phyloP scores from a whole-genome alignment of 345 rosid genomes.

The Ricinus communis region DNA sequence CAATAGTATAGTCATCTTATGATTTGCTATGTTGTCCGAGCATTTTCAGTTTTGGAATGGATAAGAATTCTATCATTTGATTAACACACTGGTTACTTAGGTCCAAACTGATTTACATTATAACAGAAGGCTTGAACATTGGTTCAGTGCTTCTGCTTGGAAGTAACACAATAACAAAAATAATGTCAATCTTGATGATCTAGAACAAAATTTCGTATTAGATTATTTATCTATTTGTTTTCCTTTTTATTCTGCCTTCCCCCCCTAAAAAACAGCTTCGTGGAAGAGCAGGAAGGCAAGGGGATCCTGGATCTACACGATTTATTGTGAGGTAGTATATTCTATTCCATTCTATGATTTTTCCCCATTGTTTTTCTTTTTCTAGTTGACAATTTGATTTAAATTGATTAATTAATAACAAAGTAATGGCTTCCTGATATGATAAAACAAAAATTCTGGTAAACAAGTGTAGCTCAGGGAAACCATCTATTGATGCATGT shows the following conservation, averaged over 20 bases:
- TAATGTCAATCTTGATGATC: constrained; percentile 3
- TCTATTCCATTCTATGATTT: background rate
- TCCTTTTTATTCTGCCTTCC: background rate
- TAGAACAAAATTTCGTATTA: background rate
- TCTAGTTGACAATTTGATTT: background rate
- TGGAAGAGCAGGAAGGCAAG: constrained; percentile 98
- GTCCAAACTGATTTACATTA: background rate
- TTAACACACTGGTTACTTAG: constrained; percentile 3
- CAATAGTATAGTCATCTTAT: background rate
- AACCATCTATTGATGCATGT: background rate
- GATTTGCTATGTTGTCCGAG: background rate
- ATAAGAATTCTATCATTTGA: background rate
- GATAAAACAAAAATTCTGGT: background rate
- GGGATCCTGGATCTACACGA: constrained; percentile 96
- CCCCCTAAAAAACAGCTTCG: constrained; percentile 61
- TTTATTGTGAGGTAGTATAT: constrained; percentile 85
- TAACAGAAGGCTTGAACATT: too few species aligned
- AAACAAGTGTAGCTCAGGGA: background rate
- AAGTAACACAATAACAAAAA: background rate
- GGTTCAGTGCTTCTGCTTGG: background rate
- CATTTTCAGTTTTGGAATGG: background rate
- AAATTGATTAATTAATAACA: background rate
- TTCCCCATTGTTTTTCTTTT: background rate
- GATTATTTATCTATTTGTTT: constrained; percentile 8
- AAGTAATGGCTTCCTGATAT: background rate